Conservation (phyloP, 495 filamentous ascomycete genomes). For the Neurospora tetraspora region DNA sequence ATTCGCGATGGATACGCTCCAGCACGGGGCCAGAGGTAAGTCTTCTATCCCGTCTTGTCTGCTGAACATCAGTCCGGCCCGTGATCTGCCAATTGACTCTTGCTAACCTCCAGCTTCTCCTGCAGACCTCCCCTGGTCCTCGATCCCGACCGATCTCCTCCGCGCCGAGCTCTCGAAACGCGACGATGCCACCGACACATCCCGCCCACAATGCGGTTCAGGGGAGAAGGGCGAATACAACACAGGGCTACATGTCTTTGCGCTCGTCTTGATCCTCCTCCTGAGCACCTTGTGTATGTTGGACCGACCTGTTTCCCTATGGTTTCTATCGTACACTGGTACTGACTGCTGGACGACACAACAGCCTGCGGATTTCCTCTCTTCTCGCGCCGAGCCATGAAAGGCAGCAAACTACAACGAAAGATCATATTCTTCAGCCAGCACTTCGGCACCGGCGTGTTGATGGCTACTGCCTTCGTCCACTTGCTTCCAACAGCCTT, state of each 20-base stretch:
- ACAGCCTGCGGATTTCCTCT: conserved; percentile 52
- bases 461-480: conserved; percentile 85
- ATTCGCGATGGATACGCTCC: conserved; percentile 9
- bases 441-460: conserved; percentile 78
- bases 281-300: conserved; percentile 61
- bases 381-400: conserved; percentile 40
- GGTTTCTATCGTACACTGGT: not conserved
- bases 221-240: conserved; percentile 51
- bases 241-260: conserved; percentile 60
- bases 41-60: not conserved
- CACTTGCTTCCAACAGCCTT: conserved; percentile 79
- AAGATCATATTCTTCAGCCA: conserved; percentile 62
- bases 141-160: conserved; percentile 40
- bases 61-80: not conserved
- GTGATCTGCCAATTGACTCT: not conserved
- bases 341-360: conserved; percentile 1
- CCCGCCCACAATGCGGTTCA: conserved; percentile 53
- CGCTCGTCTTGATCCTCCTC: conserved; percentile 63
- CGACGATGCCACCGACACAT: conserved; percentile 19
- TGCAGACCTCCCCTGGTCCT: conserved; percentile 31
- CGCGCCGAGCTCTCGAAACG: conserved; percentile 42
- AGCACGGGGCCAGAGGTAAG: conserved; percentile 8
- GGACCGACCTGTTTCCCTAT: not conserved
- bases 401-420: conserved; percentile 30
- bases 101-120: not conserved